A percentile compares a stretch with the other conserved stretches of the same genome.
These are phyloP conservation scores for Candida nanaspora DNA, from an alignment of 805 yeast genomes.

Conservation along the genomic window DNA sequence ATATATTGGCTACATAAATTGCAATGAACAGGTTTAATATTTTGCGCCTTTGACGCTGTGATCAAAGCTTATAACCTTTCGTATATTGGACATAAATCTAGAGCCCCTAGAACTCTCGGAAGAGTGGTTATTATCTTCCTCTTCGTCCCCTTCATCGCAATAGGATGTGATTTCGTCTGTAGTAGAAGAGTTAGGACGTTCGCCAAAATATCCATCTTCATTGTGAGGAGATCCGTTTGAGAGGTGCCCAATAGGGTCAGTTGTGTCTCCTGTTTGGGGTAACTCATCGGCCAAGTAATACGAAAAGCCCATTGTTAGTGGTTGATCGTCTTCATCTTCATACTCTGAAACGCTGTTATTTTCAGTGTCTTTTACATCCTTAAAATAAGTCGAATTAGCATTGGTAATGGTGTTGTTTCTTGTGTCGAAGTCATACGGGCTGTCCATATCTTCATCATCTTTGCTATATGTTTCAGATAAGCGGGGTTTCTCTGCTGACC, in stretches of 20 bases:
- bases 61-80: background rate
- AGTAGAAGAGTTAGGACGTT: background rate
- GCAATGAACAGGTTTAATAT: background rate
- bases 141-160: background rate
- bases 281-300: background rate
- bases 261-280: no score
- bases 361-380: background rate
- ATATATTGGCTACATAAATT: no score
- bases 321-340: background rate
- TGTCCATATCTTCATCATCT: background rate
- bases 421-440: background rate
- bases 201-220: no score
- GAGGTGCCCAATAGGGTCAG: background rate
- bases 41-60: background rate
- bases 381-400: background rate
- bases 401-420: background rate
- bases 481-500: no score
- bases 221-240: no score
- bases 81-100: background rate
- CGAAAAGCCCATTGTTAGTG: slow-evolving; percentile 1
- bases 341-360: background rate
- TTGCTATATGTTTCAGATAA: no score
- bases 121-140: background rate
- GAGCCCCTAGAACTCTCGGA: background rate
- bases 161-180: background rate